These are phyloP conservation scores for Solanum chmielewskii DNA, from an alignment of 257 asterid genomes.

Conservation along the genomic window DNA sequence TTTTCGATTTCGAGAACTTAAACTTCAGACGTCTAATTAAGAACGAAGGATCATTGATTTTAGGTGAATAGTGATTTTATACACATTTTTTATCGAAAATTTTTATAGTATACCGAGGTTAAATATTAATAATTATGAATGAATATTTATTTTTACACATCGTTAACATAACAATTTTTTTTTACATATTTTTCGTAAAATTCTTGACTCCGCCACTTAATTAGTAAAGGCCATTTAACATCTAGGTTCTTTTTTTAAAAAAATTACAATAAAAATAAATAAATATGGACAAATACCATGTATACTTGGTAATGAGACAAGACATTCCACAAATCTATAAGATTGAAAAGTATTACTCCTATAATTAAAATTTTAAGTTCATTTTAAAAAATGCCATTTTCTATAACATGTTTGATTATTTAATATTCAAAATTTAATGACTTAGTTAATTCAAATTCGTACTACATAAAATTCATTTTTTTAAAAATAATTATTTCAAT, in stretches of 20 bases:
- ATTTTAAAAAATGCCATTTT: background rate
- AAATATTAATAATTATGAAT: too few relatives aligned
- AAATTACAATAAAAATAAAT: background rate
- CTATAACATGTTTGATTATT: background rate
- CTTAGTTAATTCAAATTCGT: background rate
- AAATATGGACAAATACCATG: background rate
- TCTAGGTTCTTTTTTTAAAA: background rate
- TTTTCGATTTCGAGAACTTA: too few relatives aligned
- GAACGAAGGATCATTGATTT: too few relatives aligned
- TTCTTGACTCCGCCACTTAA: background rate
- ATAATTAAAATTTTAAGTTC: background rate
- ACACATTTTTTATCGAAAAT: too few relatives aligned
- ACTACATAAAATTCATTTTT: background rate
- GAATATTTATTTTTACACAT: too few relatives aligned
- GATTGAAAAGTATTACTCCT: background rate
- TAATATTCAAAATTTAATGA: background rate
- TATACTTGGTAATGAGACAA: background rate
- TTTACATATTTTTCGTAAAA: background rate
- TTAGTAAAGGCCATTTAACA: background rate
- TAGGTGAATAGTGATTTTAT: too few relatives aligned
- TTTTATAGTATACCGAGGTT: rapidly evolving
- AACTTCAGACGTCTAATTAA: too few relatives aligned
- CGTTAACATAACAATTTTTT: too few relatives aligned
- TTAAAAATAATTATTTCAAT: background rate
- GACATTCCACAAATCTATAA: background rate